These are phyloP conservation scores for barrel medic (Medicago truncatula) DNA, from an alignment of 306 rosid species.

Conservation along the genomic window DNA sequence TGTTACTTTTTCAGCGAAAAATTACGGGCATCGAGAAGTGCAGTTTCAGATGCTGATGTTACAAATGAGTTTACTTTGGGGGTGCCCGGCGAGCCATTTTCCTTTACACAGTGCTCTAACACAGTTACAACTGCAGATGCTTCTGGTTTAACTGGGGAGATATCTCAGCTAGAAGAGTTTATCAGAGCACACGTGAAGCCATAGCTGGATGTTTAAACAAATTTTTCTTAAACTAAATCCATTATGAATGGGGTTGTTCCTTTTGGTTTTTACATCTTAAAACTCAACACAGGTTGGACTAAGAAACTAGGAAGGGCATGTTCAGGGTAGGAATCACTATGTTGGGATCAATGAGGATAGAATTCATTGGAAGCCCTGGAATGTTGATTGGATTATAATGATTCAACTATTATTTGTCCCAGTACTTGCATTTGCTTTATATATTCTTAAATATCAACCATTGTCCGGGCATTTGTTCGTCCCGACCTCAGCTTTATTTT, in stretches of 20 bases:
- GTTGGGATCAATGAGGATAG: constrained; percentile 34
- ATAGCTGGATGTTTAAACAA: constrained; percentile 38
- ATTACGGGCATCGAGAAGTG: constrained; percentile 81
- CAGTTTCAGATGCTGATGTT: constrained; percentile 79
- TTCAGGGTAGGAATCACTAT: background rate
- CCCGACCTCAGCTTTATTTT: background rate
- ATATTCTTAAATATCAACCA: background rate
- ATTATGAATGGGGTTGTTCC: constrained; percentile 10
- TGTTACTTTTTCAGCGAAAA: constrained; percentile 68
- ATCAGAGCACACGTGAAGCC: constrained; percentile 70
- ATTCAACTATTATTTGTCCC: constrained; percentile 31
- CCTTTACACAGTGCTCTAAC: constrained; percentile 81
- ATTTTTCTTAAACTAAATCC: constrained; percentile 19
- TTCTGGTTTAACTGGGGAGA: constrained; percentile 76
- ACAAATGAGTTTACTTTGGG: constrained; percentile 81
- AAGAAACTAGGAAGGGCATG: background rate
- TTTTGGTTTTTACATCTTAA: background rate
- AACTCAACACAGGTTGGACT: constrained; percentile 26
- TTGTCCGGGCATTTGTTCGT: background rate
- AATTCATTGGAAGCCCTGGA: constrained; percentile 2
- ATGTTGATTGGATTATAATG: constrained; percentile 30
- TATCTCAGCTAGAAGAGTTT: constrained; percentile 73
- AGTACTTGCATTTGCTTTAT: constrained; percentile 28
- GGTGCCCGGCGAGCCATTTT: constrained; percentile 67
- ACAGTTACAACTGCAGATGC: constrained; percentile 81